Evolutionary conservation across 805 yeast species (phyloP), one percentile per base, ranked within the genome.

Genomic region (Ascoidea rubescens): DNA sequence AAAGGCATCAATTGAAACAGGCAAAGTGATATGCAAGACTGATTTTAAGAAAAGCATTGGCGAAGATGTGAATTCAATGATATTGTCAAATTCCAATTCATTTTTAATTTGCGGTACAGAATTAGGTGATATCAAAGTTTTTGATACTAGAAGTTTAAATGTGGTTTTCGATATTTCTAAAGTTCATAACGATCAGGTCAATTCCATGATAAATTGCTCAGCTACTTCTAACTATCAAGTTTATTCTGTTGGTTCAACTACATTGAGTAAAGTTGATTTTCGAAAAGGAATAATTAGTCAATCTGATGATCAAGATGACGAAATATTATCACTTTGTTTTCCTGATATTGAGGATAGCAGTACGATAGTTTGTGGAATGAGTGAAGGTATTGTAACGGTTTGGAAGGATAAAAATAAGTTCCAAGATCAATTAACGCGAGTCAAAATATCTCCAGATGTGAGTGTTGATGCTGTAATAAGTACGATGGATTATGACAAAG

Each of bases 271-370:
- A 54, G 73, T 90, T 60, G 97, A 91, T 64, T 72, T 84, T 4
- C 70, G 96, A 49, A 86, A 84, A 58, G 86, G 85, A 4, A 73
- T 80, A 1, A 64, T 83, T 1, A 67, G 77, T 3, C 74, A 75
- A 45, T 81, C 90, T 44, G 98, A 90, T 56, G 90, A 88, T 62
- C 99, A 91, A 67, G 96, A 85, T 58, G 98, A 91, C 61, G 99
- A 91, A 62, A 67, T 91, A n/a, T 67, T 91, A 47, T 74, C 89
- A 52, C 83, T 87, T 59, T 70, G 86, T 45, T 79, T 82, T 68
- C 75, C 82, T 1, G 86, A 83, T 56, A 76, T 76, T 1, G 74
- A 79, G 12, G 75, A 74, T 49, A 86, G 82, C 51, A 81, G 79
- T 17, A 74, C 79, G 0, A 75, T 82, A 4, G 77, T 84, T 4